Percentiles rank a stretch among this genome's conserved stretches.
Evolutionary conservation across 768 basidiomycete genomes (phyloP).

Genomic region (Pholiota microspora): DNA sequence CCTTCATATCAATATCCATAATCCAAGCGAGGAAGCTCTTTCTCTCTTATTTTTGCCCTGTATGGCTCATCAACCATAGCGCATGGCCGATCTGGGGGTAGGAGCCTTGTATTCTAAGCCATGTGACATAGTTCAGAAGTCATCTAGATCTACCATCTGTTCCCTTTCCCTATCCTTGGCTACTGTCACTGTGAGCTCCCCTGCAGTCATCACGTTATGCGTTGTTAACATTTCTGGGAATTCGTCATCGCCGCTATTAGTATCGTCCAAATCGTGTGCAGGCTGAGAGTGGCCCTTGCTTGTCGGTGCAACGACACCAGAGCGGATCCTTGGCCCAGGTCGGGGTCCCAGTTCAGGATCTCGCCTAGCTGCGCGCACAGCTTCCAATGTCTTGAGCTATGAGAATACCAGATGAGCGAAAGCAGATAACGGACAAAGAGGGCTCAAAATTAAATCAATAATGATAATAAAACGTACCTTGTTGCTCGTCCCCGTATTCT

Average conservation of each 20-base stretch:
- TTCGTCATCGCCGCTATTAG: slow-evolving; percentile 31
- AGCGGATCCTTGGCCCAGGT: slow-evolving; percentile 63
- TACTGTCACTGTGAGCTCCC: slow-evolving; percentile 10
- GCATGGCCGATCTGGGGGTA: neutral
- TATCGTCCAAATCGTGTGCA: slow-evolving; percentile 10
- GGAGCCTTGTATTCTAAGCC: neutral
- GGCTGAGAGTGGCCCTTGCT: neutral
- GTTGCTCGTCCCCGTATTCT: slow-evolving; percentile 42
- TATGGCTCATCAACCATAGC: neutral
- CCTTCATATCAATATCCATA: neutral
- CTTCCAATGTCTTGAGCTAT: slow-evolving; percentile 58
- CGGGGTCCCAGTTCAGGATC: slow-evolving; percentile 58
- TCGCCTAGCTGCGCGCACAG: slow-evolving; percentile 47
- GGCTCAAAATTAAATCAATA: neutral
- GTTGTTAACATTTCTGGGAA: slow-evolving; percentile 15
- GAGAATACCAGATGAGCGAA: slow-evolving; percentile 3
- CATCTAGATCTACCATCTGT: slow-evolving; percentile 46
- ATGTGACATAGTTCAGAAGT: slow-evolving; percentile 21
- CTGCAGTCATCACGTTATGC: slow-evolving; percentile 1
- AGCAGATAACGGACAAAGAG: neutral
- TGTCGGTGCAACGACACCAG: slow-evolving; percentile 45
- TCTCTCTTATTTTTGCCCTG: neutral
- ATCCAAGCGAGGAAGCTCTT: neutral
- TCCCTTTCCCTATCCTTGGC: too few species aligned
- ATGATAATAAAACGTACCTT: slow-evolving; percentile 44